A percentile compares a stretch with the other conserved stretches of the same genome.
Conservation (phyloP, 108 stramenopile genomes). For the Skeletonema menzelii region DNA sequence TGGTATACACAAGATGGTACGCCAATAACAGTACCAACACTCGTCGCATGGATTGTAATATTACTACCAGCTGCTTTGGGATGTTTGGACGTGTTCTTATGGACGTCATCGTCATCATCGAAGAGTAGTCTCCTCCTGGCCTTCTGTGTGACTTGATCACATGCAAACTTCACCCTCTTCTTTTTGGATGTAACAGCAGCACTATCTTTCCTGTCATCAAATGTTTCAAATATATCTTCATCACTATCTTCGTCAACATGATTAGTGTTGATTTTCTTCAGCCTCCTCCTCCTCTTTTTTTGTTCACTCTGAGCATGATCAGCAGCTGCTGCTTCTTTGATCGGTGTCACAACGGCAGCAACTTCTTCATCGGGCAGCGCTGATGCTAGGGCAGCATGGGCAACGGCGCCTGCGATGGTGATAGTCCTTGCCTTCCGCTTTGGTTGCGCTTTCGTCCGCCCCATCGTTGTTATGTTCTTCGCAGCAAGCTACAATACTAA, state of each 20-base stretch:
- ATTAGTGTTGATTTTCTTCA: not conserved
- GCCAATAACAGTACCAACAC: not conserved
- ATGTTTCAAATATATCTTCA: not conserved
- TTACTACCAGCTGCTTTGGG: not conserved
- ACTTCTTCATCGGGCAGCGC: not conserved
- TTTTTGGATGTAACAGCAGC: not conserved
- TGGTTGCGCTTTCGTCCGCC: conserved; percentile 1
- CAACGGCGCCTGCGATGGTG: conserved; percentile 5
- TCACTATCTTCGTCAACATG: not conserved
- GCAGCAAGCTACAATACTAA: too few relatives aligned
- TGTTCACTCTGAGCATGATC: not conserved
- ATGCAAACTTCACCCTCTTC: not conserved
- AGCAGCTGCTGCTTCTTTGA: not conserved
- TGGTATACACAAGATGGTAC: not conserved
- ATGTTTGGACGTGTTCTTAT: not conserved
- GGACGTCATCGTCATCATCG: not conserved
- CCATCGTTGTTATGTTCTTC: not conserved
- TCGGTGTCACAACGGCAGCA: not conserved
- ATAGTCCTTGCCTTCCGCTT: not conserved
- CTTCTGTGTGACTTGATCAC: not conserved
- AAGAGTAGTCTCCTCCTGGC: not conserved
- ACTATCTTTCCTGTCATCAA: not conserved
- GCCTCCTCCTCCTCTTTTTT: not conserved
- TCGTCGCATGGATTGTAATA: not conserved
- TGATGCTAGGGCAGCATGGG: not conserved